These are phyloP conservation scores for Lentinus brumalis DNA, from an alignment of 768 basidiomycete species.

Conservation along the genomic window DNA sequence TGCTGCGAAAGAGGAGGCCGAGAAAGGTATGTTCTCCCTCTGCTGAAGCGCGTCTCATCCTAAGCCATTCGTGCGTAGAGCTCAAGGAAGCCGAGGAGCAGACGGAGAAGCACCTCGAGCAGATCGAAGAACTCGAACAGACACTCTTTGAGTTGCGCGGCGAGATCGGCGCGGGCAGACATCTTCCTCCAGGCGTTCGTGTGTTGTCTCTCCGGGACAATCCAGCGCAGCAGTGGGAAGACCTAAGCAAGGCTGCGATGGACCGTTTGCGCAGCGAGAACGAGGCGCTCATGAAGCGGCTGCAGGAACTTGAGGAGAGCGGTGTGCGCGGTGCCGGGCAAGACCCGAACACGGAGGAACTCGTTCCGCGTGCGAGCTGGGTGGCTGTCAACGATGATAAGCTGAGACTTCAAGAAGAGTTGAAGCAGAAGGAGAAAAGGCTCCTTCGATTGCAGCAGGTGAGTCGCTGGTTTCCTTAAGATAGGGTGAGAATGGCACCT, in stretches of 20 bases:
- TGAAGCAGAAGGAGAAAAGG: conserved; percentile 82
- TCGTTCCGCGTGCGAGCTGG: conserved; percentile 81
- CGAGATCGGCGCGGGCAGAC: conserved; percentile 73
- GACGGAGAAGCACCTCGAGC: conserved; percentile 43
- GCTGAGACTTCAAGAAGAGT: conserved; percentile 58
- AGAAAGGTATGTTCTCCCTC: conserved; percentile 32
- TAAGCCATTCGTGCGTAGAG: conserved; percentile 34
- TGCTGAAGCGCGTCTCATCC: background rate
- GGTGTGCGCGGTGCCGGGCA: conserved; percentile 28
- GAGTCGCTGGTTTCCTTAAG: background rate
- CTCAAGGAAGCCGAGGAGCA: conserved; percentile 43
- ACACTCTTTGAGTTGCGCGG: conserved; percentile 76
- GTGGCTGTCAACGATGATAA: conserved; percentile 73
- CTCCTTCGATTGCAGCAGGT: conserved; percentile 79
- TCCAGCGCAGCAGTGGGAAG: conserved; percentile 82
- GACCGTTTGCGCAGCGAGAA: conserved; percentile 83
- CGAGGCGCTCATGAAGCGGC: conserved; percentile 68
- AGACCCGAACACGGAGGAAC: conserved; percentile 34
- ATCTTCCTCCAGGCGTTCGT: conserved; percentile 71
- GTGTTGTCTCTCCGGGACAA: conserved; percentile 74
- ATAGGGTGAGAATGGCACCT: background rate
- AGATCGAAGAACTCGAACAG: conserved; percentile 76
- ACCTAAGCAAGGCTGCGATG: conserved; percentile 72
- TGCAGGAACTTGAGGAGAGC: conserved; percentile 61
- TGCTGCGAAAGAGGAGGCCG: conserved; percentile 36